These are phyloP conservation scores for Colletotrichum tamarilloi DNA, from an alignment of 2,329 filamentous ascomycete genomes.

Conservation along the genomic window DNA sequence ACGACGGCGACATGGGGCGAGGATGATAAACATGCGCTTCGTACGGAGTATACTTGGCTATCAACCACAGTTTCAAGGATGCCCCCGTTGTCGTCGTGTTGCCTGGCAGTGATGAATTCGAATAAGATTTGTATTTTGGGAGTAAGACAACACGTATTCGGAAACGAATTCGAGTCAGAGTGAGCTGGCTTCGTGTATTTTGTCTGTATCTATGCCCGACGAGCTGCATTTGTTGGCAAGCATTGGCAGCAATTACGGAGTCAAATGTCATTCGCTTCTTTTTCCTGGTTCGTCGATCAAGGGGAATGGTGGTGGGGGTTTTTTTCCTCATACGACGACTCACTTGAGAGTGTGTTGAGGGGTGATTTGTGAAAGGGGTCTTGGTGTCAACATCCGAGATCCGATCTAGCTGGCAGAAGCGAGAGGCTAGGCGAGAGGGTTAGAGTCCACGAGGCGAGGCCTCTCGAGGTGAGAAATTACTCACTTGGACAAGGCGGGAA, in stretches of 20 bases:
- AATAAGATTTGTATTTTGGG: neutral
- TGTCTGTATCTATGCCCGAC: neutral
- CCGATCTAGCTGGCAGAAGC: constrained; percentile 6
- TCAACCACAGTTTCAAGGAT: neutral
- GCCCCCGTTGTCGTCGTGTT: neutral
- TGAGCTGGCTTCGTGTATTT: neutral
- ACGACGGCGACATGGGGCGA: neutral
- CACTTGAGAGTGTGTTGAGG: neutral
- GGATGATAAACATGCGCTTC: neutral
- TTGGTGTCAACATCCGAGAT: constrained; percentile 8
- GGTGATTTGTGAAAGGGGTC: neutral
- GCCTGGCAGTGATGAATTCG: neutral
- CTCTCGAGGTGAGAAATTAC: neutral
- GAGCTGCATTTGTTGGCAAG: neutral
- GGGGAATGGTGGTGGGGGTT: neutral
- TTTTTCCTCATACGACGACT: neutral
- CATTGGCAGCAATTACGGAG: neutral
- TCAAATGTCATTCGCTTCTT: neutral
- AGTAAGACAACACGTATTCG: neutral
- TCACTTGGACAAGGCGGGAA: neutral
- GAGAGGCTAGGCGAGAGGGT: neutral
- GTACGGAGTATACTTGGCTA: too few species aligned
- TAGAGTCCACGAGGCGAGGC: neutral
- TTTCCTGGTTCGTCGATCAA: neutral
- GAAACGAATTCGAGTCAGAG: neutral